phyloP scores from a whole-genome alignment of 768 basidiomycete species.

The Hemileccinum rubropunctum region DNA sequence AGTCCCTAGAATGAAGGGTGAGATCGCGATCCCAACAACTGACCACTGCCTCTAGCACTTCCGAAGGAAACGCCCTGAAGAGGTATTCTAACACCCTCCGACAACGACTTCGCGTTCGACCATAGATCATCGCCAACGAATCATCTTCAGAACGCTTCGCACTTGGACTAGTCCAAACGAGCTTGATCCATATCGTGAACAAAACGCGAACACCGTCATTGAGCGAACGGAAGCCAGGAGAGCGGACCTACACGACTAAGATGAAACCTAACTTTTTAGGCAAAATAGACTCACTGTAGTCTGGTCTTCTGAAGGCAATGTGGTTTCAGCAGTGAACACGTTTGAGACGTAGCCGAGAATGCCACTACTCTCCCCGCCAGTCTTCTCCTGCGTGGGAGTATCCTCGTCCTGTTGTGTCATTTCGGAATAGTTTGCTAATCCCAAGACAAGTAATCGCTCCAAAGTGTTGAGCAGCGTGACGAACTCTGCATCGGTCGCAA shows the following conservation, averaged over 20 bases:
- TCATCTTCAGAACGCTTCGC: conserved; percentile 59
- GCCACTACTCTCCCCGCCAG: conserved; percentile 54
- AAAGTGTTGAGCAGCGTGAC: conserved; percentile 81
- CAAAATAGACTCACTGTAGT: conserved; percentile 45
- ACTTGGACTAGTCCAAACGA: conserved; percentile 47
- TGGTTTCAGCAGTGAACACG: conserved; percentile 79
- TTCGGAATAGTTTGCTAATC: conserved; percentile 59
- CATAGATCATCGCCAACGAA: conserved; percentile 63
- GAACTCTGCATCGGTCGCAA: conserved; percentile 76
- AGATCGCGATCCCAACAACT: conserved; percentile 75
- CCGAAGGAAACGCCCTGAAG: conserved; percentile 74
- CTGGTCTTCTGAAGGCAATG: conserved; percentile 50
- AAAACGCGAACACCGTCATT: conserved; percentile 80
- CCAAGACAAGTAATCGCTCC: conserved; percentile 77
- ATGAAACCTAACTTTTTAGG: background rate
- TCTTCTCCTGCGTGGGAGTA: conserved; percentile 47
- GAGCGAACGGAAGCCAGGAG: conserved; percentile 73
- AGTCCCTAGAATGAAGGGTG: conserved; percentile 42
- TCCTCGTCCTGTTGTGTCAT: conserved; percentile 56
- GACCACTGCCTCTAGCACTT: conserved; percentile 81
- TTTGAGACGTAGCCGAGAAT: conserved; percentile 88
- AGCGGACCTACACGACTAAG: conserved; percentile 45
- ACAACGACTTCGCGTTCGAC: conserved; percentile 64
- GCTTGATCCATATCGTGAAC: conserved; percentile 69
- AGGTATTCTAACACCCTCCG: conserved; percentile 81